These are phyloP conservation scores for Schwanniomyces yamadae DNA, from an alignment of 805 yeast species.

Conservation along the genomic window DNA sequence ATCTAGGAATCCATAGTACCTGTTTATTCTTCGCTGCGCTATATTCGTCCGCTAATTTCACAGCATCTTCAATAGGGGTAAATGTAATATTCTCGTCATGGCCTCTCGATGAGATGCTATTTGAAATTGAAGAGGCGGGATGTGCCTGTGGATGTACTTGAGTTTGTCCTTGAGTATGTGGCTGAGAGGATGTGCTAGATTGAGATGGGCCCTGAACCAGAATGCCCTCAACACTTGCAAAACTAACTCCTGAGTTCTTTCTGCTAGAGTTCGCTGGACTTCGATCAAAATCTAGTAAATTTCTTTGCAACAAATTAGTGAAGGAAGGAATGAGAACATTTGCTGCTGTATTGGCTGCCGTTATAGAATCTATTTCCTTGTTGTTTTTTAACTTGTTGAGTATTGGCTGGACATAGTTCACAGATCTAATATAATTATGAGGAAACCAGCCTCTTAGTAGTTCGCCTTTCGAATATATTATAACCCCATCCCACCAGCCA, in stretches of 20 bases:
- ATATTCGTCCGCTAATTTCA: slow-evolving; percentile 23
- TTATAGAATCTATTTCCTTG: slow-evolving; percentile 41
- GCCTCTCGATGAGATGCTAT: neutral
- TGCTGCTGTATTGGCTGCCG: slow-evolving; percentile 48
- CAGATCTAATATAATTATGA: slow-evolving; percentile 52
- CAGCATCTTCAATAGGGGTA: slow-evolving; percentile 28
- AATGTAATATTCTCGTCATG: slow-evolving; percentile 10
- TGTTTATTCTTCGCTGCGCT: slow-evolving; percentile 15
- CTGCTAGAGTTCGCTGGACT: slow-evolving; percentile 37
- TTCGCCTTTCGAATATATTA: slow-evolving; percentile 34
- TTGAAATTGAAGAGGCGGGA: slow-evolving; percentile 12
- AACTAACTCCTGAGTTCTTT: slow-evolving; percentile 50
- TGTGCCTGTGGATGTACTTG: neutral
- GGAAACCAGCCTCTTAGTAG: slow-evolving; percentile 85
- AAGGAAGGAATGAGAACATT: slow-evolving; percentile 44
- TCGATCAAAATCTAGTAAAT: slow-evolving; percentile 31
- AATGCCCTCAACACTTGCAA: too few relatives aligned
- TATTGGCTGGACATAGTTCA: slow-evolving; percentile 43
- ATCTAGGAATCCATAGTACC: slow-evolving; percentile 59
- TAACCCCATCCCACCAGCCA: slow-evolving; percentile 90
- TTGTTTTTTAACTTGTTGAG: slow-evolving; percentile 36
- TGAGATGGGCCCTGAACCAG: too few relatives aligned
- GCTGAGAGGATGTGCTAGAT: slow-evolving; percentile 17
- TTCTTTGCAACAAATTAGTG: slow-evolving; percentile 36
- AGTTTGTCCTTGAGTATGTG: slow-evolving; percentile 1